phyloP scores from a whole-genome alignment of 2,329 filamentous ascomycete genomes.

The Magnaporthiopsis incrustans region DNA sequence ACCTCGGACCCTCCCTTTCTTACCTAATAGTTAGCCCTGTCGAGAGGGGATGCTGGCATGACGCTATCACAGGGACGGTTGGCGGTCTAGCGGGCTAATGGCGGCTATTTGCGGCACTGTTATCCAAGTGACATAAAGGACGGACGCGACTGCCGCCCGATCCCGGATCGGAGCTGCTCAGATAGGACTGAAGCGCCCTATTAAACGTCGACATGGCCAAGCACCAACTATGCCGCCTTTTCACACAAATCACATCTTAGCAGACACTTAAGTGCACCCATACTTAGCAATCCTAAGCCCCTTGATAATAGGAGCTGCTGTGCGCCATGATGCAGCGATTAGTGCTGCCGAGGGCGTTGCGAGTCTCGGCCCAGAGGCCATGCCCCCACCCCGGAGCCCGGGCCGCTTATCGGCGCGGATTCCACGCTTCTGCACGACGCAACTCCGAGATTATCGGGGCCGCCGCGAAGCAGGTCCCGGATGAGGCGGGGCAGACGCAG shows the following conservation, averaged over 20 bases:
- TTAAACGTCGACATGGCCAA: background rate
- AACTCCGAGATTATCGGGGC: slow-evolving; percentile 10
- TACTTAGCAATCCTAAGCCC: no score
- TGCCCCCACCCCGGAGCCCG: background rate
- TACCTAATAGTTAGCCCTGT: background rate
- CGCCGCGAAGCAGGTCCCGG: slow-evolving; percentile 16
- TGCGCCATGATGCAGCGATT: background rate
- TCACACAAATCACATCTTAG: no score
- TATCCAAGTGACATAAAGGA: background rate
- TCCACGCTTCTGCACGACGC: background rate
- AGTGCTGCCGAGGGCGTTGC: background rate
- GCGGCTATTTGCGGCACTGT: slow-evolving; percentile 3
- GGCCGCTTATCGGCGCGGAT: background rate
- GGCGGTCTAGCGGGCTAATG: background rate
- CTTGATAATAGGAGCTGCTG: background rate
- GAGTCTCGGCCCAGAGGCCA: background rate
- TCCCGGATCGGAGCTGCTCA: background rate
- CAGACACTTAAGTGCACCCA: no score
- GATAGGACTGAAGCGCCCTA: background rate
- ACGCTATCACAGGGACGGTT: background rate
- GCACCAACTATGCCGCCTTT: background rate
- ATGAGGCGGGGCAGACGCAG: slow-evolving; percentile 13
- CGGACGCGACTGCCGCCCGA: background rate
- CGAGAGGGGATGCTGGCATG: background rate
- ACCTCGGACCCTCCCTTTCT: background rate